Percentiles rank a stretch among this genome's conserved stretches.
These are phyloP conservation scores for Nothomitra cinnamomea DNA, from an alignment of 2,329 filamentous ascomycete genomes.

Conservation along the genomic window DNA sequence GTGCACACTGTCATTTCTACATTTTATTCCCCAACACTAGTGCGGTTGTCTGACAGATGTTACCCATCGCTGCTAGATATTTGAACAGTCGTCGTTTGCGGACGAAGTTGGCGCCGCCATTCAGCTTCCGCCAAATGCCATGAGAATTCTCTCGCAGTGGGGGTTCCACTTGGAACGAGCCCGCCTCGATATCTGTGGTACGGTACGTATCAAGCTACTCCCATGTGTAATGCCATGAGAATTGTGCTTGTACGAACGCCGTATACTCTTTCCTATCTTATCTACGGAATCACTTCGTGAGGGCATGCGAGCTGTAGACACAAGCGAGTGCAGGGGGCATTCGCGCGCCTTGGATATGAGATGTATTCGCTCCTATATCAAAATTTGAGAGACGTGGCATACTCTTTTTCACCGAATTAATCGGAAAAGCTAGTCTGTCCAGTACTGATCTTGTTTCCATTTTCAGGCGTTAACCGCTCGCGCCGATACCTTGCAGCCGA, in stretches of 20 bases:
- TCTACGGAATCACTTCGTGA: too few relatives aligned
- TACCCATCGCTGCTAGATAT: not conserved
- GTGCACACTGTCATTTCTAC: not conserved
- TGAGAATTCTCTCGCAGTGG: not conserved
- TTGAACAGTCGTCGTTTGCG: conserved; percentile 4
- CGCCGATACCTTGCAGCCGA: not conserved
- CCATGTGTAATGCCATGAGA: too few relatives aligned
- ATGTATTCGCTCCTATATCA: too few relatives aligned
- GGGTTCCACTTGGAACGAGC: not conserved
- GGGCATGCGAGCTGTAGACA: too few relatives aligned
- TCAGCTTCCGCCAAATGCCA: conserved; percentile 1
- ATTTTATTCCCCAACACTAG: not conserved
- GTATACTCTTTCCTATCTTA: too few relatives aligned
- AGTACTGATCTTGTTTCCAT: not conserved
- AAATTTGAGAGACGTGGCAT: too few relatives aligned
- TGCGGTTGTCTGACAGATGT: not conserved
- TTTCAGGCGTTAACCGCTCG: not conserved
- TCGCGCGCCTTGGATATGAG: too few relatives aligned
- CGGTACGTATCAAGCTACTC: not conserved
- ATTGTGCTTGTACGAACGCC: too few relatives aligned
- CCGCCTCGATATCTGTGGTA: not conserved
- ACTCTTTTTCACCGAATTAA: too few relatives aligned
- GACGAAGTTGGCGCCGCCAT: conserved; percentile 2
- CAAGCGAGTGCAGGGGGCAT: too few relatives aligned
- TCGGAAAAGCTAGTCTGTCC: not conserved